phyloP scores from a whole-genome alignment of 2,329 filamentous ascomycete genomes.

The Macrophomina tecta region DNA sequence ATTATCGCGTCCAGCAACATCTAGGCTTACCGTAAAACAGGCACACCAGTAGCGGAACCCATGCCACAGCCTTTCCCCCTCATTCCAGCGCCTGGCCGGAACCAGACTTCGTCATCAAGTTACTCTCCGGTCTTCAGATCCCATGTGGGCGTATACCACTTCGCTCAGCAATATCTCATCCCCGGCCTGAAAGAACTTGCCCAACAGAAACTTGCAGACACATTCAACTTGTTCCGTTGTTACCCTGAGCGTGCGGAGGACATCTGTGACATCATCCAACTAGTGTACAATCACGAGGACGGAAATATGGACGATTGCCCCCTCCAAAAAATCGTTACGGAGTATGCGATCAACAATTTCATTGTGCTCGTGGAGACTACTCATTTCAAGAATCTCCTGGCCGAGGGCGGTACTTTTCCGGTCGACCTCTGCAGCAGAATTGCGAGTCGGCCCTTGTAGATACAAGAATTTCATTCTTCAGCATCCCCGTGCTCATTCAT shows the following conservation, averaged over 20 bases:
- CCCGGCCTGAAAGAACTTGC: neutral
- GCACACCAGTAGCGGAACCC: neutral
- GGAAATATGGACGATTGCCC: neutral
- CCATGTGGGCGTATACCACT: neutral
- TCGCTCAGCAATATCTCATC: slow-evolving; percentile 8
- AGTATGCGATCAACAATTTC: neutral
- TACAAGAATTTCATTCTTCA: no score
- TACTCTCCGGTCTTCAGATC: neutral
- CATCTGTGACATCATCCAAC: neutral
- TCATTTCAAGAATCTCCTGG: neutral
- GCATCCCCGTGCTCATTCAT: no score
- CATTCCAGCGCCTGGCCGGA: neutral
- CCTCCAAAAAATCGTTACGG: neutral
- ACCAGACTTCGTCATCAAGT: neutral
- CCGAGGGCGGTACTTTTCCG: slow-evolving; percentile 3
- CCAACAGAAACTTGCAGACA: neutral
- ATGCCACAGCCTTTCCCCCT: neutral
- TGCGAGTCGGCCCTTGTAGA: neutral
- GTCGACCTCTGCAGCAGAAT: neutral
- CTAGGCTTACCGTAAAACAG: neutral
- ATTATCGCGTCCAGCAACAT: no score
- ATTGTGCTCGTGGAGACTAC: neutral
- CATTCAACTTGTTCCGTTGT: neutral
- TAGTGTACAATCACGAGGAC: neutral
- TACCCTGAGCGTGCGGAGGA: neutral